Percentiles rank a stretch among this genome's conserved stretches.
Conservation (phyloP, 2,329 filamentous ascomycete genomes). For the Aspergillus novoparasiticus region DNA sequence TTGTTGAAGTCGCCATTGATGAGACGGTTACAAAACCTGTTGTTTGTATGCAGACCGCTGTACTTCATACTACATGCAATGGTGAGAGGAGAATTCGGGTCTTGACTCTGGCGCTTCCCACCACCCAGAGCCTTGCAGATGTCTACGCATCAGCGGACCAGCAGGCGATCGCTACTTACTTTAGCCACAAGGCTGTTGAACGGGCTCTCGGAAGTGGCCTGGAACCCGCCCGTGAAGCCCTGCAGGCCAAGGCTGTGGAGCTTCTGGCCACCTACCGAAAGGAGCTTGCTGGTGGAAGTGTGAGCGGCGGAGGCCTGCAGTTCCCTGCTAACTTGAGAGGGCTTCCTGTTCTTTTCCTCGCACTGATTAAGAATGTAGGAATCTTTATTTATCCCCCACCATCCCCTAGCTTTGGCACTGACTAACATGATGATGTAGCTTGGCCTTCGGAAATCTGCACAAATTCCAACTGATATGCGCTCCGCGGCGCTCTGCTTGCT, state of each 20-base stretch:
- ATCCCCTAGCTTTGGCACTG: conserved; percentile 5
- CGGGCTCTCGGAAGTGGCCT: conserved; percentile 80
- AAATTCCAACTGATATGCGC: conserved; percentile 90
- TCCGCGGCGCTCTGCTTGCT: conserved; percentile 90
- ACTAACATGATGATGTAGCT: conserved; percentile 47
- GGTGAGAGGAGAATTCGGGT: conserved; percentile 94
- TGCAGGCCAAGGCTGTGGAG: conserved; percentile 90
- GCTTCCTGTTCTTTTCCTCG: conserved; percentile 86
- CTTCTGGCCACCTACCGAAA: conserved; percentile 95
- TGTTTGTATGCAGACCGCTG: conserved; percentile 89
- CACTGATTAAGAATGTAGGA: conserved; percentile 89
- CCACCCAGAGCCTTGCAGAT: conserved; percentile 85
- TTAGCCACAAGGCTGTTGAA: conserved; percentile 97
- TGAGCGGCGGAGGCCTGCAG: conserved; percentile 87
- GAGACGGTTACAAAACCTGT: conserved; percentile 90
- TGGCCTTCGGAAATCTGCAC: conserved; percentile 85
- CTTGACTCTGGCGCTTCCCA: conserved; percentile 88
- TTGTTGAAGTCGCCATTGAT: conserved; percentile 97
- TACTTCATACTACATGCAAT: conserved; percentile 96
- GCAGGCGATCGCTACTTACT: conserved; percentile 88
- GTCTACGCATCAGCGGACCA: conserved; percentile 95
- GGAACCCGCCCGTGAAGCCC: conserved; percentile 84
- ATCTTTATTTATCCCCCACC: conserved; percentile 15
- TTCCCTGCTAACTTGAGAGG: conserved; percentile 91
- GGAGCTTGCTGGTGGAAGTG: conserved; percentile 92